phyloP scores from a whole-genome alignment of 2,329 filamentous ascomycete genomes.

The Xylariaceae sp. region DNA sequence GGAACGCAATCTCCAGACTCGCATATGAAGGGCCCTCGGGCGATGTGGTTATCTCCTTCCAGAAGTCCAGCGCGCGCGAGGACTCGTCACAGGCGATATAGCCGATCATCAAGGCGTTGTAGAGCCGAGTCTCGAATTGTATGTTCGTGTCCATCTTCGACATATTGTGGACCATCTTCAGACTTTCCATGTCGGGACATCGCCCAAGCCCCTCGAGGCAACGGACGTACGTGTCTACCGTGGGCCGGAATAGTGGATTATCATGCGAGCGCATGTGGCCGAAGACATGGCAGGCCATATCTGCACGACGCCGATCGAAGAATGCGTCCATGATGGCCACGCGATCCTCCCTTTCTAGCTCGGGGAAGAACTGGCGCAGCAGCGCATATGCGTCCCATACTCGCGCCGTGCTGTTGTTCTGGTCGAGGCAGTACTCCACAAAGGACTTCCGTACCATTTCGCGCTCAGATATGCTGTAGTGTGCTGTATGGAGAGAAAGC shows the following conservation, averaged over 20 bases:
- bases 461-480: conserved; percentile 66
- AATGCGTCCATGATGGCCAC: conserved; percentile 75
- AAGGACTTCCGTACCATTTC: conserved; percentile 60
- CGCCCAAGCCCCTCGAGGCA: conserved; percentile 71
- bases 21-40: conserved; percentile 81
- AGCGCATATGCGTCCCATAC: conserved; percentile 62
- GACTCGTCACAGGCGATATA: conserved; percentile 66
- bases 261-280: conserved; percentile 85
- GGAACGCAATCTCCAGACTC: conserved; percentile 75
- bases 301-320: conserved; percentile 68
- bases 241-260: conserved; percentile 59
- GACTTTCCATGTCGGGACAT: conserved; percentile 54
- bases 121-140: conserved; percentile 67
- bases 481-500: conserved; percentile 67
- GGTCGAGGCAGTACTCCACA: conserved; percentile 61
- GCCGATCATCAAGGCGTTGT: conserved; percentile 83
- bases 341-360: conserved; percentile 60
- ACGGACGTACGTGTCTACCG: conserved; percentile 66
- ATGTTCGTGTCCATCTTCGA: conserved; percentile 86
- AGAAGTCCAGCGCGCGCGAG: conserved; percentile 67
- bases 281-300: conserved; percentile 84
- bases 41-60: conserved; percentile 76
- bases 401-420: conserved; percentile 54
- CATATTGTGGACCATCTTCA: conserved; percentile 83
- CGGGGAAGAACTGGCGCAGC: conserved; percentile 59